phyloP scores from a whole-genome alignment of 1,284 basidiomycete genomes.

The Ceratobasidium papillatum region DNA sequence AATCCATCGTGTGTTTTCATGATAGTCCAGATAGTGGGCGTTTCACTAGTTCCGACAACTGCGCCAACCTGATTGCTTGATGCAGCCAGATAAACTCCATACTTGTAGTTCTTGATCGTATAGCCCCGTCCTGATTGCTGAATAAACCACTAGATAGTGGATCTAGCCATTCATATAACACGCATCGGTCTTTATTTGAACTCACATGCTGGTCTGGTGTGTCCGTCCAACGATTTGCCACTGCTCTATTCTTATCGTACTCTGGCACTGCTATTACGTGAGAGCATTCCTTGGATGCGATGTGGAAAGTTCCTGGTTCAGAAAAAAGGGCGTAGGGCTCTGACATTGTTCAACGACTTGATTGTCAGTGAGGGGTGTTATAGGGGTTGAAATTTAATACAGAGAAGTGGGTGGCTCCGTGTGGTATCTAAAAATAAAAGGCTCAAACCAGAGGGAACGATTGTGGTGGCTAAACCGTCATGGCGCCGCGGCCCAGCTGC shows the following conservation, averaged over 20 bases:
- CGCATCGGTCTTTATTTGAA: background rate
- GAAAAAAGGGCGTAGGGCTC: background rate
- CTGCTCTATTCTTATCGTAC: background rate
- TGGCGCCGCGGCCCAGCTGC: too few species aligned
- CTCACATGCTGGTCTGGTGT: background rate
- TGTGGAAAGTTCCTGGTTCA: background rate
- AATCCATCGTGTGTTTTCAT: constrained; percentile 3
- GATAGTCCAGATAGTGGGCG: background rate
- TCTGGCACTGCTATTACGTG: background rate
- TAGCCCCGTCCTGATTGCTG: background rate
- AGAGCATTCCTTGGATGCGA: background rate
- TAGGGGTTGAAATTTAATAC: too few species aligned
- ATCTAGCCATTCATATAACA: background rate
- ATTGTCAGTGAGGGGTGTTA: too few species aligned
- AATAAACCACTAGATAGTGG: background rate
- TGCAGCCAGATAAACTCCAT: constrained; percentile 6
- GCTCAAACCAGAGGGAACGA: too few species aligned
- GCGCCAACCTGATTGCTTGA: background rate
- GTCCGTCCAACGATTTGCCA: background rate
- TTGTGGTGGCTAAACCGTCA: too few species aligned
- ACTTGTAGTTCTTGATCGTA: background rate
- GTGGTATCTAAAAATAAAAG: too few species aligned
- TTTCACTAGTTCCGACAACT: background rate
- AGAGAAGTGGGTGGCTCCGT: too few species aligned
- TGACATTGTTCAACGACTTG: background rate